Conservation (phyloP, 768 basidiomycete species). For the Hemileccinum rubropunctum region DNA sequence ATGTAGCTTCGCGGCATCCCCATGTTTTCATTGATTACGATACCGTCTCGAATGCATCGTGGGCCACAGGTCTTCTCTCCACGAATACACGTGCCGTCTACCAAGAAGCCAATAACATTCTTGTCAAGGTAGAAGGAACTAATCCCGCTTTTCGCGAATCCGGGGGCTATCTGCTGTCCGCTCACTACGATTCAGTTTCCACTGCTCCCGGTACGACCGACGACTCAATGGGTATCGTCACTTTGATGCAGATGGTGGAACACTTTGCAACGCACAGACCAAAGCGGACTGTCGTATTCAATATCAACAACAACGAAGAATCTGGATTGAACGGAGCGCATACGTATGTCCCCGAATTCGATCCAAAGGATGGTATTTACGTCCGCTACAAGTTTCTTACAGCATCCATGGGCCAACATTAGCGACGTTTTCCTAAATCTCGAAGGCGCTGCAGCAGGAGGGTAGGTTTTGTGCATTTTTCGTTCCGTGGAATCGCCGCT, state of each 20-base stretch:
- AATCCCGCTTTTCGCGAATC: conserved; percentile 31
- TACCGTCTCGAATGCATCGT: conserved; percentile 47
- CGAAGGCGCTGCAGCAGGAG: conserved; percentile 78
- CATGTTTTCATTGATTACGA: conserved; percentile 56
- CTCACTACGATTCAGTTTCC: conserved; percentile 81
- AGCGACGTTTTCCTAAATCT: conserved; percentile 73
- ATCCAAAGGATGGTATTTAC: background rate
- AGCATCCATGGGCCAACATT: conserved; percentile 72
- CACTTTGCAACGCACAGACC: conserved; percentile 50
- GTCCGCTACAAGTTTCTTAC: conserved; percentile 48
- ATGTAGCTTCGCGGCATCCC: conserved; percentile 41
- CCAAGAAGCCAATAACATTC: conserved; percentile 66
- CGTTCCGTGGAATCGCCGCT: background rate
- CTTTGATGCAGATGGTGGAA: conserved; percentile 62
- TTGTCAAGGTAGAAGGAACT: conserved; percentile 61
- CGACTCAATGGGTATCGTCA: conserved; percentile 70
- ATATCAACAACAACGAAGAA: conserved; percentile 86
- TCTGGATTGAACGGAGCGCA: conserved; percentile 73
- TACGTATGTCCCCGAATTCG: conserved; percentile 38
- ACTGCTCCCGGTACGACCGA: conserved; percentile 75
- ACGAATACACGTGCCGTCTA: conserved; percentile 36
- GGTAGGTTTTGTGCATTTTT: conserved; percentile 41
- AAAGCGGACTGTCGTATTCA: conserved; percentile 67
- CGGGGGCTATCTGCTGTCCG: conserved; percentile 66
- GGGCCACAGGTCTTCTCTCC: conserved; percentile 27